Percentiles rank a stretch among this genome's conserved stretches.
Evolutionary conservation across 2,329 filamentous ascomycete genomes (phyloP).

Genomic region (Fonsecaea erecta): DNA sequence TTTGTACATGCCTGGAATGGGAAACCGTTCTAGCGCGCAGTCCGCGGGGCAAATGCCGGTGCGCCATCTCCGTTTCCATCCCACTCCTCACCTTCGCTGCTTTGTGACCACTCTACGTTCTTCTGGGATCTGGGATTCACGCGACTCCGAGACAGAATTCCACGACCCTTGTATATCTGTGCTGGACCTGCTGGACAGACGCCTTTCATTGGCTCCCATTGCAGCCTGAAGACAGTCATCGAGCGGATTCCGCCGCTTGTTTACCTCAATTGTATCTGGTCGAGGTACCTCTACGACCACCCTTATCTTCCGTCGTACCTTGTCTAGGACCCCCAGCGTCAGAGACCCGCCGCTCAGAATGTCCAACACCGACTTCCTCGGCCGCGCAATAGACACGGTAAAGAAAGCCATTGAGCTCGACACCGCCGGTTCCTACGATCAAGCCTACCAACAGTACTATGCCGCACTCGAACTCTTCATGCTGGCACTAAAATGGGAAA

Average conservation of each 20-base stretch:
- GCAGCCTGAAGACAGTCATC: background rate
- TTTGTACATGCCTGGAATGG: conserved; percentile 14
- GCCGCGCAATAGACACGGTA: conserved; percentile 93
- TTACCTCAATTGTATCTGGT: background rate
- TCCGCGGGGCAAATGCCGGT: conserved; percentile 32
- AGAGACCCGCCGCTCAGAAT: conserved; percentile 56
- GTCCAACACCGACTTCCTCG: conserved; percentile 96
- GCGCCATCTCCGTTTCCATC: conserved; percentile 2
- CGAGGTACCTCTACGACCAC: background rate
- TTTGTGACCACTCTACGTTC: background rate
- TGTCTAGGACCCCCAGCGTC: background rate
- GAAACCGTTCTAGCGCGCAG: conserved; percentile 20
- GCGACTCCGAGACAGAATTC: background rate
- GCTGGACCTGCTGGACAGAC: background rate
- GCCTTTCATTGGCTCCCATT: background rate
- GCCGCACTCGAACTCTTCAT: conserved; percentile 96
- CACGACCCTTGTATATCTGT: background rate
- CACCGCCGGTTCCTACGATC: conserved; percentile 93
- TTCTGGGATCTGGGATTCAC: background rate
- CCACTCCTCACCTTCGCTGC: conserved; percentile 13
- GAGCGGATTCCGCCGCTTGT: conserved; percentile 11
- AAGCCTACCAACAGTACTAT: conserved; percentile 96
- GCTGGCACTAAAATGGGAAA: conserved; percentile 99
- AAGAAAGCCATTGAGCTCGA: conserved; percentile 98
- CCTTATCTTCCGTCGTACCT: background rate